Evolutionary conservation across 1,284 basidiomycete species (phyloP), one percentile per base, ranked within the genome.

Genomic region (Cutaneotrichosporon cutaneum): DNA sequence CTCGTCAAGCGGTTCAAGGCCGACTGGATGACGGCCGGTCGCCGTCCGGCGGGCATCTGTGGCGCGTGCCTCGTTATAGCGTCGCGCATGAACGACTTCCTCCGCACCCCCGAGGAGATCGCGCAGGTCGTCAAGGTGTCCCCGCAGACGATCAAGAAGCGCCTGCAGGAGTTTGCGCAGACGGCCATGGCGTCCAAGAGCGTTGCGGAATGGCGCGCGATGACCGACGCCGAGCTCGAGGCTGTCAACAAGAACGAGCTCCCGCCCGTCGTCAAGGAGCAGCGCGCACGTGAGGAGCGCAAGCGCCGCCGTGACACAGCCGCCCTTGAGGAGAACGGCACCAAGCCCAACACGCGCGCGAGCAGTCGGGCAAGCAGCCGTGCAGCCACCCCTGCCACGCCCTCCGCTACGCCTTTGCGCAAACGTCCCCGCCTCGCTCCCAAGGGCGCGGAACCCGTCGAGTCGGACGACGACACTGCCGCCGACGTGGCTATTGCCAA

Each of bases 111-210:
- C 2, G 90, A 94, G 72, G 96, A 99, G 79, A 89, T 99, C 57
- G 94, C 98, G 13, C 93, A 96, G 76, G 94, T 99, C 9, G 96
- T 99, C 70, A 99, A 99, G 81, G 97, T 98, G 67, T 93, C 94
- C 27, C 94, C 98, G 69, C 88, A 88, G 8, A 99, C 96, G 3
- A 82, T 99, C 59, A 88, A 89, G 80, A 95, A 95, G 78, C 86
- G 96, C 18, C 82, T 99, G n/a, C 90, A 94, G 26, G 96, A 99
- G 81, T 99, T 99, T 82, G 90, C 89, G 72, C 86, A 85, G 69
- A 98, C 94, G 2, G 87, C 89, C 0, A 92, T 89, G 71, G 93
- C 91, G 7, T 84, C 85, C 52, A 82, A 98, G 72, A 94, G 92
- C 0, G 83, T 99, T 47, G 87, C 89, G 24, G 93, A 99, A 77